phyloP scores from a whole-genome alignment of 2,329 filamentous ascomycete species.

The Arthrobotrys sinensis region DNA sequence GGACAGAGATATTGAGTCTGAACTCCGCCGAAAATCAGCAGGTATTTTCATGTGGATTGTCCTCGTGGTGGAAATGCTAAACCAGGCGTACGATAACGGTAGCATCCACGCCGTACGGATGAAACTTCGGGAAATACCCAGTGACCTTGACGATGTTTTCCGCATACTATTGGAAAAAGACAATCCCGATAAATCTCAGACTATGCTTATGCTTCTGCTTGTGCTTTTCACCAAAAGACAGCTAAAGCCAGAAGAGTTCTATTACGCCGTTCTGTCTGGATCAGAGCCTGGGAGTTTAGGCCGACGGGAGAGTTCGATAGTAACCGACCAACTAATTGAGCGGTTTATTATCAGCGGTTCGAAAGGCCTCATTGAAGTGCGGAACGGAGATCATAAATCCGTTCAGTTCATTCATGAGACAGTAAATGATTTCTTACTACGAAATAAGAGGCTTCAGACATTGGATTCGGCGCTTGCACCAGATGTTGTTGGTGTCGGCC shows the following conservation, averaged over 20 bases:
- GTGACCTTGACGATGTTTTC: constrained; percentile 52
- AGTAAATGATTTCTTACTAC: constrained; percentile 60
- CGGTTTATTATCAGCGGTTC: constrained; percentile 45
- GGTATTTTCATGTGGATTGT: constrained; percentile 55
- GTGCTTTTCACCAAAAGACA: constrained; percentile 40
- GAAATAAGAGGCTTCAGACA: constrained; percentile 45
- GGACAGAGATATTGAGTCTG: background rate
- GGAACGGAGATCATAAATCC: background rate
- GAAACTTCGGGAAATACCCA: constrained; percentile 42
- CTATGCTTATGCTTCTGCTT: constrained; percentile 45
- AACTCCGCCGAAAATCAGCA: constrained; percentile 17
- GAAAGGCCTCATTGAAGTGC: constrained; percentile 56
- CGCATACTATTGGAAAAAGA: constrained; percentile 20
- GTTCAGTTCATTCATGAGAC: constrained; percentile 61
- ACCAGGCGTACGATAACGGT: constrained; percentile 53
- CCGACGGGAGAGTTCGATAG: background rate
- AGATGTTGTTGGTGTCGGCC: constrained; percentile 31
- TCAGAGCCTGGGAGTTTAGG: background rate
- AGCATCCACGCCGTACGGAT: constrained; percentile 28
- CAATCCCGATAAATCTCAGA: constrained; percentile 23
- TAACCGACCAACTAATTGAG: constrained; percentile 16
- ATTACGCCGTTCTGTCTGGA: constrained; percentile 26
- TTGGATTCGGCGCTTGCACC: constrained; percentile 46
- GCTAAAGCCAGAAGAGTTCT: constrained; percentile 35
- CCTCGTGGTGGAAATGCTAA: constrained; percentile 61